These are phyloP conservation scores for Verticillium longisporum DNA, from an alignment of 2,329 filamentous ascomycete genomes.

Conservation along the genomic window DNA sequence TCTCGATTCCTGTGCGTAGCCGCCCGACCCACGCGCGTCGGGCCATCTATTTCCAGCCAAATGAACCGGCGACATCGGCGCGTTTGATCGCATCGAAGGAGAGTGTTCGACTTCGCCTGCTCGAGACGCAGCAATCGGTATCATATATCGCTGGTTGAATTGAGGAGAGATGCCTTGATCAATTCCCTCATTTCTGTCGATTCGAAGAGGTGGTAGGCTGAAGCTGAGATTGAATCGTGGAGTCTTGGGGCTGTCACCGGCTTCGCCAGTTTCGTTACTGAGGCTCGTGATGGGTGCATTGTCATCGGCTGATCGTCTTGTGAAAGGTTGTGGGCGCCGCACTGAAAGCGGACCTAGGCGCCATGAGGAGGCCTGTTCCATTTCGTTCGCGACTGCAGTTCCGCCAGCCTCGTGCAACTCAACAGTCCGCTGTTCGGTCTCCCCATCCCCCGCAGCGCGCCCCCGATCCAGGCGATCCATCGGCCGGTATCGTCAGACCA, in stretches of 20 bases:
- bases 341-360: not conserved
- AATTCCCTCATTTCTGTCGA: not conserved
- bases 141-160: too few species aligned
- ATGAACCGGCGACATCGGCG: not conserved
- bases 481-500: too few species aligned
- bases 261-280: not conserved
- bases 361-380: not conserved
- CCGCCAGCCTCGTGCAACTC: not conserved
- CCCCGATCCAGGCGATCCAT: not conserved
- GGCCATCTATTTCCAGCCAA: not conserved
- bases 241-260: constrained; percentile 37
- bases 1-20: not conserved
- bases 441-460: not conserved
- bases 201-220: not conserved
- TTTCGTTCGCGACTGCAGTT: not conserved
- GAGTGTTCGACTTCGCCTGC: not conserved
- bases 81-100: not conserved
- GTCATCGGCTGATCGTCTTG: not conserved
- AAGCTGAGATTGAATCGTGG: constrained; percentile 30
- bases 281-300: not conserved
- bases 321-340: not conserved
- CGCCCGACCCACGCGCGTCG: not conserved
- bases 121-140: not conserved
- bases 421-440: not conserved
- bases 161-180: not conserved